These are phyloP conservation scores for Pleurotus cornucopiae DNA, from an alignment of 768 basidiomycete species.

Conservation along the genomic window DNA sequence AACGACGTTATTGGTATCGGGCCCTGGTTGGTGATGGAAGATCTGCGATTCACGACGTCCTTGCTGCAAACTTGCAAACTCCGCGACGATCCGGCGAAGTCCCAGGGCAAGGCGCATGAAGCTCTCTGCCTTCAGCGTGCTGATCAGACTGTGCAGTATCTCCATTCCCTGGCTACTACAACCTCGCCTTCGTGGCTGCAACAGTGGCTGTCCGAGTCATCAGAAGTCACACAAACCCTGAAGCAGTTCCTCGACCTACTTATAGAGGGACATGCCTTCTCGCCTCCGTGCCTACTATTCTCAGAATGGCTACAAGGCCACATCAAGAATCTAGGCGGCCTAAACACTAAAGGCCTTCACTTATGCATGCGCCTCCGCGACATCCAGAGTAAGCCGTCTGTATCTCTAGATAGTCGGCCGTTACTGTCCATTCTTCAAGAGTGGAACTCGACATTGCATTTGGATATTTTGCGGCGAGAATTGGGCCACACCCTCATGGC, in stretches of 20 bases:
- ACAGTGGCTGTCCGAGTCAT: conserved; percentile 4
- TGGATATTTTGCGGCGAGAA: conserved; percentile 27
- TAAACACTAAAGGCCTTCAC: conserved; percentile 11
- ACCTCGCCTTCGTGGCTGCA: conserved; percentile 22
- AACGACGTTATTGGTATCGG: conserved; percentile 50
- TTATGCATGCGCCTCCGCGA: neutral
- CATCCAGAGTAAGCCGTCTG: neutral
- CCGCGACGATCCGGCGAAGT: conserved; percentile 21
- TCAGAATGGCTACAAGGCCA: conserved; percentile 16
- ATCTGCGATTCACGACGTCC: conserved; percentile 35
- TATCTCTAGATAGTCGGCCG: neutral
- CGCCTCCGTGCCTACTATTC: conserved; percentile 40
- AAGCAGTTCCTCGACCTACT: conserved; percentile 38
- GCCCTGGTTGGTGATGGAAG: conserved; percentile 68
- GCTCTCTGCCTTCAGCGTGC: conserved; percentile 35
- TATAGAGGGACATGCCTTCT: conserved; percentile 45
- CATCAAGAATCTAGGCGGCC: conserved; percentile 19
- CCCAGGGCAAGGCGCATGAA: conserved; percentile 37
- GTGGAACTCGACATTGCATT: conserved; percentile 11
- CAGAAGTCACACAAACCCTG: conserved; percentile 40
- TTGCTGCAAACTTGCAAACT: neutral
- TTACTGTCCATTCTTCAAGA: neutral
- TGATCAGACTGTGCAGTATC: conserved; percentile 35
- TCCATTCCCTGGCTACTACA: conserved; percentile 38
- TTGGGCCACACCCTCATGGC: conserved; percentile 28